Conservation (phyloP, 1,139 yeast genomes). For the Scheffersomyces quercinus region DNA sequence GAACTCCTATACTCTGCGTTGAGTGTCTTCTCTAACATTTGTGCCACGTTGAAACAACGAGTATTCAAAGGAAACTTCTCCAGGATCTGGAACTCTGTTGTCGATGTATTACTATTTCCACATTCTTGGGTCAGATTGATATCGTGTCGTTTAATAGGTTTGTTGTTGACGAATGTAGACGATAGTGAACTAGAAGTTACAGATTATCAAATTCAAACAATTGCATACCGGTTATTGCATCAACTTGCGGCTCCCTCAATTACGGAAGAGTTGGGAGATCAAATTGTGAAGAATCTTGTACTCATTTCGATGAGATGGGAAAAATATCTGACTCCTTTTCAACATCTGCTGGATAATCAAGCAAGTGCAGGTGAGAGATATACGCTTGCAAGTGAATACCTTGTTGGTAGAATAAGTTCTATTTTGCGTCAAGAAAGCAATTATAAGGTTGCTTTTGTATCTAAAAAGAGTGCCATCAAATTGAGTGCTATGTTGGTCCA, state of each 20-base stretch:
- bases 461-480: constrained; percentile 70
- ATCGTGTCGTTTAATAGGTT: constrained; percentile 62
- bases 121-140: constrained; percentile 89
- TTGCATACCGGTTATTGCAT: constrained; percentile 68
- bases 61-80: constrained; percentile 33
- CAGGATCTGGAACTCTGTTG: constrained; percentile 52
- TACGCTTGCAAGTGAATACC: constrained; percentile 58
- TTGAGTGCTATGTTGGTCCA: constrained; percentile 59
- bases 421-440: constrained; percentile 65
- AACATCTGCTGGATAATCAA: constrained; percentile 10
- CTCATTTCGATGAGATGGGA: constrained; percentile 67
- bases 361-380: constrained; percentile 19
- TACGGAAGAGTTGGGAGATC: constrained; percentile 63
- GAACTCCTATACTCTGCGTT: constrained; percentile 71
- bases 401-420: constrained; percentile 59
- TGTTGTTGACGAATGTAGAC: constrained; percentile 45
- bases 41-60: constrained; percentile 27
- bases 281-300: constrained; percentile 68
- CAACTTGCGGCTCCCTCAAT: constrained; percentile 81
- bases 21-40: constrained; percentile 49
- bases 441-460: constrained; percentile 48
- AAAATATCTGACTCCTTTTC: constrained; percentile 37
- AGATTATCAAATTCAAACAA: constrained; percentile 54
- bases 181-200: constrained; percentile 32
- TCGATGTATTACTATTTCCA: constrained; percentile 69